These are phyloP conservation scores for Lasiosphaeris hirsuta DNA, from an alignment of 495 filamentous ascomycete genomes.

Conservation along the genomic window DNA sequence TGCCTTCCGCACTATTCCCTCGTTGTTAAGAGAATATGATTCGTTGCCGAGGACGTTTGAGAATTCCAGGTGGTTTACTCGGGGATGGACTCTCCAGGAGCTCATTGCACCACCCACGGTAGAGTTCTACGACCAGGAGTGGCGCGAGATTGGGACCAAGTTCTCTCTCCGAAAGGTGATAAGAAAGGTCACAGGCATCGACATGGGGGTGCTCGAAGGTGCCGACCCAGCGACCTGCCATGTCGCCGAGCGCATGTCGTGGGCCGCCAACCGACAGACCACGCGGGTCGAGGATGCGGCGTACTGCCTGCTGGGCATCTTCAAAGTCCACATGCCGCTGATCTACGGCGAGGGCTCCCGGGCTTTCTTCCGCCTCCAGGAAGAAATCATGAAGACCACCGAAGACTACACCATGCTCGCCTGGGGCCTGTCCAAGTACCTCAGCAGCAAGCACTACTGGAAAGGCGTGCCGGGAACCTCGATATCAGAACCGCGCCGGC, in stretches of 20 bases:
- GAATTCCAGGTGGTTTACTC: constrained; percentile 40
- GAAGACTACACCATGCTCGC: constrained; percentile 32
- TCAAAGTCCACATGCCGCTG: constrained; percentile 8
- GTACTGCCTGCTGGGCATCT: constrained; percentile 9
- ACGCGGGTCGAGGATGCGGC: constrained; percentile 3
- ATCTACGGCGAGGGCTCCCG: constrained; percentile 14
- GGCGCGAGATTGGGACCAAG: constrained; percentile 25
- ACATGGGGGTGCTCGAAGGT: constrained; percentile 19
- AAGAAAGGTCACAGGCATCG: constrained; percentile 21
- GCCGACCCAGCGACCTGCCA: constrained; percentile 22
- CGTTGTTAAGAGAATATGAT: constrained; percentile 23
- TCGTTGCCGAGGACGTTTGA: constrained; percentile 23
- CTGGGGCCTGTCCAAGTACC: constrained; percentile 20
- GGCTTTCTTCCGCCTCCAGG: constrained; percentile 22
- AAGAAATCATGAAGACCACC: constrained; percentile 30
- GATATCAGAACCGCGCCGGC: constrained; percentile 9
- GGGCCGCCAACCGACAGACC: constrained; percentile 2
- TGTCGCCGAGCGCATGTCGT: constrained; percentile 22
- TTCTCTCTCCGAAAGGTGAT: constrained; percentile 19
- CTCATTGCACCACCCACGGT: constrained; percentile 36
- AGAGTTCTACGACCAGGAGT: constrained; percentile 21
- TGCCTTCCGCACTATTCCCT: constrained; percentile 11
- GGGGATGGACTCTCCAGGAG: constrained; percentile 47
- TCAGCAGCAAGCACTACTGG: constrained; percentile 24
- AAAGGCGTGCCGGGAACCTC: constrained; percentile 4